Base-by-base conservation (phyloP, 768 basidiomycete genomes). In the Tephrocybe sp. region DNA sequence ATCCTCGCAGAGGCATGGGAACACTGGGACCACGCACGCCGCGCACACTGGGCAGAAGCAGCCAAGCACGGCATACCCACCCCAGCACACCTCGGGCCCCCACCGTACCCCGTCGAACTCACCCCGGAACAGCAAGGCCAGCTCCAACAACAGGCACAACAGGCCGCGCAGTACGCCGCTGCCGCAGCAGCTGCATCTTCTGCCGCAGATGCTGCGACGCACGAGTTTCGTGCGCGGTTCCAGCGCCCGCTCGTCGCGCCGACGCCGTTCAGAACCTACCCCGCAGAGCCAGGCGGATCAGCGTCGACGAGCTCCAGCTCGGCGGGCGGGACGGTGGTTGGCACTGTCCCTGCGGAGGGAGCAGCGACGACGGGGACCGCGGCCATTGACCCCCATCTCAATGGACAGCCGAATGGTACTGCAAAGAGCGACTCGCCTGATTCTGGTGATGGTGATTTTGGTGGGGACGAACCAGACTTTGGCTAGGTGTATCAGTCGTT, bases 1-100 rank as follows among this genome's bases (percentile, higher is more conserved):
- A 73, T 89, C 57, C 85, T 92, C 38, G 89, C 90, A 5, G 84
- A 87, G 37, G 89, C 89, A 15, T 92, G 88, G 79, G 90, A 92
- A 50, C 84, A 87, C 32, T 92, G 90, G 90, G 85, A 92, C 59
- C 81, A 83, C 56, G 84, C 86, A 65, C 71, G 74, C 16, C 73
- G 72, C 16, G 54, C 72, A 34, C 74, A 74, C 56, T 74, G 72
- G 37, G 72, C 71, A 39, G 69, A 73, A 51, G 66, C 69, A 45
- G 68, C 69, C 18, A 72, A 42, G 64, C 59, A 9, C 60, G 61
- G 6, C 64, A 67, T 15, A 62, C 66, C 22, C 59, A 55, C 19
- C 63, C 69, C 40, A 60, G n/a, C n/a, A n/a, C n/a, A 63, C 42
- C 62, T 54, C 21, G 47, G 58, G 11, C 62, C 66, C 12, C n/a